Conservation (phyloP, 106 monocot species). For the Dioscorea alata region DNA sequence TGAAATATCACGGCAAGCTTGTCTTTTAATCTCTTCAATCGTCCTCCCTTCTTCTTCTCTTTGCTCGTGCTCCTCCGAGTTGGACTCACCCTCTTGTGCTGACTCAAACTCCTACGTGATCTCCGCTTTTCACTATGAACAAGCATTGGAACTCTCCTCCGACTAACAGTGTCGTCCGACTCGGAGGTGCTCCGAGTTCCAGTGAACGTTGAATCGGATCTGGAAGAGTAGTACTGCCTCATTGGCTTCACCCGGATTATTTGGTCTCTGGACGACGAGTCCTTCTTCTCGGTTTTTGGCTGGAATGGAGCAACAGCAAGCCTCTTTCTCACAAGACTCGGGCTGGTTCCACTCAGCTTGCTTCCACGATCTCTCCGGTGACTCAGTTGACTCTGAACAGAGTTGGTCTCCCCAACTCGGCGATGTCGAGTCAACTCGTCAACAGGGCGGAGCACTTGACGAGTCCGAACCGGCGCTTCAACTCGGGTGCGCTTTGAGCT, state of each 20-base stretch:
- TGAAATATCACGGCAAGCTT: constrained; percentile 64
- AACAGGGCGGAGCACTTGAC: not conserved
- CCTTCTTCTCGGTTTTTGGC: not conserved
- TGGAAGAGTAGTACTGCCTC: not conserved
- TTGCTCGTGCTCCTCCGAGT: not conserved
- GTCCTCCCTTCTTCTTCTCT: constrained; percentile 20
- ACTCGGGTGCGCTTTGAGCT: constrained; percentile 3
- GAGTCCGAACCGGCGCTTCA: not conserved
- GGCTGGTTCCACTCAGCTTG: not conserved
- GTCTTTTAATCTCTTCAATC: constrained; percentile 43
- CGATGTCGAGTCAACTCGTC: not conserved
- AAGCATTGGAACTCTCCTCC: not conserved
- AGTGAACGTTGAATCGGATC: not conserved
- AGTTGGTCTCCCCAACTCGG: not conserved
- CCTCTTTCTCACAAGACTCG: too few relatives aligned
- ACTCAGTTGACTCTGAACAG: not conserved
- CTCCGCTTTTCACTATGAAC: not conserved
- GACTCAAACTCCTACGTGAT: constrained; percentile 4
- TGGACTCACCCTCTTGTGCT: not conserved
- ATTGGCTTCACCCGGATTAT: not conserved
- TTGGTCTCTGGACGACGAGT: too few relatives aligned
- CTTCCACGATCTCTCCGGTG: not conserved
- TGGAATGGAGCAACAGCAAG: too few relatives aligned
- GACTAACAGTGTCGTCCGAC: not conserved
- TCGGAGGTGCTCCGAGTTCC: not conserved